Evolutionary conservation across 2,329 filamentous ascomycete species (phyloP).

Genomic region (Aspergillus brasiliensis): DNA sequence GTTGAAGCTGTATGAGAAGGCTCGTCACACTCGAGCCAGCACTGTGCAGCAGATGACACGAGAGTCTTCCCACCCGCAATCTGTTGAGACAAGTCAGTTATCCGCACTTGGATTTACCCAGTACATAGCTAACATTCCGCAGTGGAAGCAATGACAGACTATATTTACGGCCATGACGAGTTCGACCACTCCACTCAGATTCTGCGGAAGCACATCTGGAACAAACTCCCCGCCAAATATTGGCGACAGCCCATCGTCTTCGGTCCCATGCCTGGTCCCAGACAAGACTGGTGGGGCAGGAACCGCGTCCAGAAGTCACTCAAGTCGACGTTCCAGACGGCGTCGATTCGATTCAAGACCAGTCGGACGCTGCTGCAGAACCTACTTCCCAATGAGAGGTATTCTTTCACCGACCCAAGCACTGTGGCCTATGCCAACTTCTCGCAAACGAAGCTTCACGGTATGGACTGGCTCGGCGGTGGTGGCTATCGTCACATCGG

Average conservation of each 20-base stretch:
- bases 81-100: slow-evolving; percentile 18
- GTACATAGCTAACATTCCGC: not conserved
- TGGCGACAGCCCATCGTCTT: slow-evolving; percentile 52
- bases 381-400: slow-evolving; percentile 48
- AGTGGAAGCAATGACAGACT: slow-evolving; percentile 31
- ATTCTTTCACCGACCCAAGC: slow-evolving; percentile 46
- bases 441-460: slow-evolving; percentile 47
- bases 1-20: slow-evolving; percentile 61
- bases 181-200: slow-evolving; percentile 56
- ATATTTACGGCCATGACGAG: slow-evolving; percentile 63
- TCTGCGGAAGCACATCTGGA: slow-evolving; percentile 51
- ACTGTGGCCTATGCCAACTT: slow-evolving; percentile 50
- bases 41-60: slow-evolving; percentile 58
- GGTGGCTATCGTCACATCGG: slow-evolving; percentile 61
- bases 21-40: slow-evolving; percentile 60
- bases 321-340: slow-evolving; percentile 47
- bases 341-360: slow-evolving; percentile 55
- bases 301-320: slow-evolving; percentile 25
- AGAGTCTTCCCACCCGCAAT: slow-evolving; percentile 42
- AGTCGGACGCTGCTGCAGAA: slow-evolving; percentile 53
- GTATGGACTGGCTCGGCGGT: slow-evolving; percentile 64
- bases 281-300: slow-evolving; percentile 36
- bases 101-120: not conserved
- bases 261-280: slow-evolving; percentile 51
- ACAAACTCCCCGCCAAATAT: slow-evolving; percentile 45